Percentiles rank a stretch among this genome's conserved stretches.
These are phyloP conservation scores for Psilocybe tampanensis DNA, from an alignment of 768 basidiomycete genomes.

Conservation along the genomic window DNA sequence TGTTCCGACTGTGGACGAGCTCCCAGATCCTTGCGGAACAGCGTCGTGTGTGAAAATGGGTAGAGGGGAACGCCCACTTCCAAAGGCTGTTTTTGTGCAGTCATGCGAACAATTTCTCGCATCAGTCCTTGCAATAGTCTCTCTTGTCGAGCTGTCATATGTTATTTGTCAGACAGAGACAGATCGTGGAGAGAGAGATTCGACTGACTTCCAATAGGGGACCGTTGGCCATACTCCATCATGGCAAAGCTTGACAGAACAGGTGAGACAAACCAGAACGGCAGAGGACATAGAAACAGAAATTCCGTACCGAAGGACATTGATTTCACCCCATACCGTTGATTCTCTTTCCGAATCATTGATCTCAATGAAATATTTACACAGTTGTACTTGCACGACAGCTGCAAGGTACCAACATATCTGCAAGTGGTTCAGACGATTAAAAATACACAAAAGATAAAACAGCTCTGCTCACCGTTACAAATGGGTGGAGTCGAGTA, in stretches of 20 bases:
- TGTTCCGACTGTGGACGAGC: constrained; percentile 33
- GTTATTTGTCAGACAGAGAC: constrained; percentile 5
- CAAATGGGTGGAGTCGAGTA: constrained; percentile 79
- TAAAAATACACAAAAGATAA: constrained; percentile 4
- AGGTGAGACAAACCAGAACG: not conserved
- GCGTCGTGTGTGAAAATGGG: constrained; percentile 72
- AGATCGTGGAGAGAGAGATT: not conserved
- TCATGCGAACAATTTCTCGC: constrained; percentile 83
- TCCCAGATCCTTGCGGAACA: constrained; percentile 55
- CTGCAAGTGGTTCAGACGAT: constrained; percentile 35
- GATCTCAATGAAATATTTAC: constrained; percentile 83
- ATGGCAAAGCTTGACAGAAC: constrained; percentile 66
- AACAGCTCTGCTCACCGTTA: constrained; percentile 53
- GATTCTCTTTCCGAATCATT: constrained; percentile 76
- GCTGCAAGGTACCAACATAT: constrained; percentile 93
- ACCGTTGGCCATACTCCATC: constrained; percentile 77
- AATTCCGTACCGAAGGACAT: constrained; percentile 64
- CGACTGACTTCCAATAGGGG: constrained; percentile 79
- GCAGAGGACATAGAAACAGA: not conserved
- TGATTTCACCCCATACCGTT: constrained; percentile 87
- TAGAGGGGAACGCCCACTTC: constrained; percentile 81
- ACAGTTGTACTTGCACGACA: constrained; percentile 83
- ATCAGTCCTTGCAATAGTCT: constrained; percentile 80
- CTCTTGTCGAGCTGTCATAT: constrained; percentile 73
- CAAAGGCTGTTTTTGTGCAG: constrained; percentile 77